Conservation (phyloP, 768 basidiomycete genomes). For the Suillus lakei region DNA sequence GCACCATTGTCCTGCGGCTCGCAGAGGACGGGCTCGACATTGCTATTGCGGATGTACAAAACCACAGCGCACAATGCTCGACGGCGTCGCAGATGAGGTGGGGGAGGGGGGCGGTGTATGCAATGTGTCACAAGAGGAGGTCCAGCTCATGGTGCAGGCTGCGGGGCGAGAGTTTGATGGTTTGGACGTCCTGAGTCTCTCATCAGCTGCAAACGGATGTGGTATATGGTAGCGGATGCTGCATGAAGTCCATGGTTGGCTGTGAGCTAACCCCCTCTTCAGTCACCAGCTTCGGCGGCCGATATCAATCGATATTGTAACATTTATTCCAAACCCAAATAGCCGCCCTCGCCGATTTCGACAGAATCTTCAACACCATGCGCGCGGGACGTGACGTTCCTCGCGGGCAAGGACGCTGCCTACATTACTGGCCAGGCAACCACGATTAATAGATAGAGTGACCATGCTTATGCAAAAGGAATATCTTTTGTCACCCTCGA, state of each 20-base stretch:
- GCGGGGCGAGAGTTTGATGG: slow-evolving; percentile 29
- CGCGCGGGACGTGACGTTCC: slow-evolving; percentile 41
- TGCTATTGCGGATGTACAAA: slow-evolving; percentile 44
- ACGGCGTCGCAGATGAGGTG: slow-evolving; percentile 31
- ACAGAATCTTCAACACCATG: slow-evolving; percentile 35
- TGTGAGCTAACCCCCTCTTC: too few relatives aligned
- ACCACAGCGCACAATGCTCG: slow-evolving; percentile 32
- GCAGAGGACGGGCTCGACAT: too few relatives aligned
- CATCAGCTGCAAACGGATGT: not conserved
- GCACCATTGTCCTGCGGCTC: slow-evolving; percentile 50
- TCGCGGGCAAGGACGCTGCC: slow-evolving; percentile 31
- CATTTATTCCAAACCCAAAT: too few relatives aligned
- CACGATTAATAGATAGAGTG: not conserved
- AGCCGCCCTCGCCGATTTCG: slow-evolving; percentile 32
- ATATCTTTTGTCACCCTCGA: too few relatives aligned
- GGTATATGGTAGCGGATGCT: slow-evolving; percentile 4
- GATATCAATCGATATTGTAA: too few relatives aligned
- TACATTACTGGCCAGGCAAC: slow-evolving; percentile 25
- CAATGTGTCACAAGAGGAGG: slow-evolving; percentile 33
- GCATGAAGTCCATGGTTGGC: not conserved
- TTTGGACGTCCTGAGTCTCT: slow-evolving; percentile 34
- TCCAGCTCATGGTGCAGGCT: slow-evolving; percentile 29
- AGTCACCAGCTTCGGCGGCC: too few relatives aligned
- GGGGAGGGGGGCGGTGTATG: slow-evolving; percentile 22
- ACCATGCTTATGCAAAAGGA: not conserved